Conservation (phyloP, 306 rosid genomes). For the Castanea sativa region DNA sequence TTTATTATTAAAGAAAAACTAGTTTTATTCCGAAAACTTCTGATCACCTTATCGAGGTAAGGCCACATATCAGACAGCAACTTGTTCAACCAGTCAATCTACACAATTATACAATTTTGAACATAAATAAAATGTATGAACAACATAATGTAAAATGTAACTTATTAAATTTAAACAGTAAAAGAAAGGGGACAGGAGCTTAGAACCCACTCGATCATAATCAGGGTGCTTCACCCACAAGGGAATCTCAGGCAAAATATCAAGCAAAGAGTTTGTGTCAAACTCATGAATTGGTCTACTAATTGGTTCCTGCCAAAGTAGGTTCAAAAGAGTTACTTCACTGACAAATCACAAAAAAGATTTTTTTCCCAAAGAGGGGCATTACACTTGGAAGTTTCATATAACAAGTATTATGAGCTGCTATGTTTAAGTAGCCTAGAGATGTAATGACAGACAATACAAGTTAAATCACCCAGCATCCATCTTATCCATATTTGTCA, state of each 20-base stretch:
- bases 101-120: neutral
- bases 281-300: slow-evolving; percentile 13
- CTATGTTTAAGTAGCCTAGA: neutral
- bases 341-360: neutral
- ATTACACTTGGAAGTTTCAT: neutral
- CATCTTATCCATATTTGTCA: neutral
- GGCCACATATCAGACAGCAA: slow-evolving; percentile 31
- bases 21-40: neutral
- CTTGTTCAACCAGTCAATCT: slow-evolving; percentile 41
- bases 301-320: slow-evolving; percentile 24
- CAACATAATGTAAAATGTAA: neutral
- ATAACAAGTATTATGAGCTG: neutral
- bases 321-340: neutral
- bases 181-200: neutral
- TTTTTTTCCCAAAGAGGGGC: neutral
- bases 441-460: neutral
- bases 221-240: slow-evolving; percentile 37
- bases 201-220: slow-evolving; percentile 23
- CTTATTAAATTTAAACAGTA: neutral
- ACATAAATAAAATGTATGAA: neutral
- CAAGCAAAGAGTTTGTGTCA: slow-evolving; percentile 18
- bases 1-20: neutral
- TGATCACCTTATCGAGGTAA: slow-evolving; percentile 30
- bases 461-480: neutral
- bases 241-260: slow-evolving; percentile 28